These are phyloP conservation scores for Mortierella antarctica DNA, from an alignment of 192 early-diverging fungal genomes.

Conservation along the genomic window DNA sequence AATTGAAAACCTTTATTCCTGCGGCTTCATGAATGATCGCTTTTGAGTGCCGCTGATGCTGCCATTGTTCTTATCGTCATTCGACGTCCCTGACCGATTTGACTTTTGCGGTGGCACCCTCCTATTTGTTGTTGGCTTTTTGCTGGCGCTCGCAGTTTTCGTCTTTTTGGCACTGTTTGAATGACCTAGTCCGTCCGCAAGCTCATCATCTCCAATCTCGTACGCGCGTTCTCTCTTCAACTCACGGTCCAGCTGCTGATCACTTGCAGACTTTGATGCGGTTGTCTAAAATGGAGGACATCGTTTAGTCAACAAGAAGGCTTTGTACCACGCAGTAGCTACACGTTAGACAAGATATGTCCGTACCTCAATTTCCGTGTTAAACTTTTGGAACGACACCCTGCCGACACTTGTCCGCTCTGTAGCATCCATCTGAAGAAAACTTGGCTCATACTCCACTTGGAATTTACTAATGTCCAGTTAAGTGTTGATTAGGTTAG, in stretches of 20 bases:
- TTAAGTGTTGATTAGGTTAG: too few relatives aligned
- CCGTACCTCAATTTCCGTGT: constrained; percentile 30
- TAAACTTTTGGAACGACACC: constrained; percentile 48
- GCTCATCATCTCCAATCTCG: constrained; percentile 44
- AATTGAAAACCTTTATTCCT: constrained; percentile 6
- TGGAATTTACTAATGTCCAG: constrained; percentile 37
- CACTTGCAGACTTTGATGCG: constrained; percentile 13
- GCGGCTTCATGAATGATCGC: constrained; percentile 15
- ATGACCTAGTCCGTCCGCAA: constrained; percentile 27
- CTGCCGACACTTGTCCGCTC: constrained; percentile 37
- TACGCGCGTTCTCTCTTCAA: constrained; percentile 26
- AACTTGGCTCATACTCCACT: constrained; percentile 53
- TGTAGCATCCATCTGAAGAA: constrained; percentile 35
- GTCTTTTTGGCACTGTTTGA: constrained; percentile 29
- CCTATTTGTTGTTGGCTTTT: constrained; percentile 20
- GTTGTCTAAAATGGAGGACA: constrained; percentile 15
- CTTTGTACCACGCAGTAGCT: neutral
- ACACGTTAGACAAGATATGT: neutral
- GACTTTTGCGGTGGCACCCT: constrained; percentile 28
- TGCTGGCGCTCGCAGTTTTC: constrained; percentile 11
- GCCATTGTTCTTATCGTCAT: neutral
- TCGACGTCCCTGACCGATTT: neutral
- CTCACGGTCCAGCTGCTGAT: constrained; percentile 47
- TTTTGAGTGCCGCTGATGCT: neutral
- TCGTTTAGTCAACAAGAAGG: neutral